These are phyloP conservation scores for Prunus persica DNA, from an alignment of 306 rosid species.

Conservation along the genomic window DNA sequence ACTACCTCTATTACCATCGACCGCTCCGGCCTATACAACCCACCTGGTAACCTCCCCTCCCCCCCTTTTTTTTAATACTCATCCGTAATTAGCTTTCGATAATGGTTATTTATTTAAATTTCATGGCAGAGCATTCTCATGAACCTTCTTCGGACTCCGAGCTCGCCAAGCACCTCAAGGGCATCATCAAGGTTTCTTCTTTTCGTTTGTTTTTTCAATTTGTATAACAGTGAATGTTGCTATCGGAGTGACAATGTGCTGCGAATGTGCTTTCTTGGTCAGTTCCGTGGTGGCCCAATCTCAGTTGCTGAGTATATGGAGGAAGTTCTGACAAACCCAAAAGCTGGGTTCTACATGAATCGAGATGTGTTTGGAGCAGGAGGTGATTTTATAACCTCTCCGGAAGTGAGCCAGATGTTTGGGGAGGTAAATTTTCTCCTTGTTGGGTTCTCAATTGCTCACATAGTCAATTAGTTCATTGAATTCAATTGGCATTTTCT, in stretches of 20 bases:
- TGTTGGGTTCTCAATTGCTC: not conserved
- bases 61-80: not conserved
- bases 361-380: constrained; percentile 91
- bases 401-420: constrained; percentile 99
- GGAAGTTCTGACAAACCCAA: constrained; percentile 94
- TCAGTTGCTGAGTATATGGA: constrained; percentile 94
- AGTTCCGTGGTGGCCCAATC: constrained; percentile 99
- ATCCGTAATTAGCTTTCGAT: not conserved
- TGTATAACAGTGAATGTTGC: not conserved
- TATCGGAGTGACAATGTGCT: not conserved
- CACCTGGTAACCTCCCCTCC: constrained; percentile 26
- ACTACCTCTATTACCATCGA: constrained; percentile 41
- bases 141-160: constrained; percentile 44
- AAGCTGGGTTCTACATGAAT: constrained; percentile 85
- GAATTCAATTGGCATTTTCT: not conserved
- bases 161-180: constrained; percentile 59
- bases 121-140: constrained; percentile 44
- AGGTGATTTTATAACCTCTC: constrained; percentile 95
- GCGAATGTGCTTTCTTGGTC: constrained; percentile 20
- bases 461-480: not conserved
- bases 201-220: not conserved
- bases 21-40: constrained; percentile 48
- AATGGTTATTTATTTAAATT: not conserved
- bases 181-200: constrained; percentile 40
- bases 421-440: constrained; percentile 56